Evolutionary conservation across 208 protist genomes (phyloP), one percentile per base, ranked within the genome.

Genomic region (Zelonia costaricensis): DNA sequence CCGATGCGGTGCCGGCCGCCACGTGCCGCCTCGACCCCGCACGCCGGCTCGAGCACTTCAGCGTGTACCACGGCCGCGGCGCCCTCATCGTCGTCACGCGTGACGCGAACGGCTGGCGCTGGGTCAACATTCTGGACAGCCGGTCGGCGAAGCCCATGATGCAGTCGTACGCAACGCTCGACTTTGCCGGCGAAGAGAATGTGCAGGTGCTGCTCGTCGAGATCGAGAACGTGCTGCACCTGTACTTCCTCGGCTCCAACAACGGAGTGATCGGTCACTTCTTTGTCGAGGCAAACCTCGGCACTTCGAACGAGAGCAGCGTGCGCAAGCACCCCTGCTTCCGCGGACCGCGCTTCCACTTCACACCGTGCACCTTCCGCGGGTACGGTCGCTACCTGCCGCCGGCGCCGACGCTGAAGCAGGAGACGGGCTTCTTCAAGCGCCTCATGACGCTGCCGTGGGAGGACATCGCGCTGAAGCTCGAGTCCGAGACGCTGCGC

Each of bases 401-500:
- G 4, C 77, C 82, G 3, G 74, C 64, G 16, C 81, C 77, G 28
- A 87, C 84, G 38, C 63, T 86, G 58, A 94, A 94, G 74, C 76
- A 89, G 53, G 82, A 94, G 57, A 86, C 78, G 7, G 75, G 77
- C 46, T 89, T 94, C 69, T 85, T 94, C 68, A 91, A 92, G 51
- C 82, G 88, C 31, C 73, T 92, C 49, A 88, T 91, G 84, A 84
- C 78, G 36, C 63, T 82, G 16, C 84, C 88, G 44, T 94, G 84
- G 82, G 84, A 92, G 66, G 88, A 94, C 31, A 73, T 90, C 38
- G 82, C 78, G 1, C 52, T 82, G 22, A 89, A 90, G 73, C 38
- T 94, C 2, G 88, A 91, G 55, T 78, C 64, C 9, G 68, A 88
- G 51, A 86, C 82, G 52, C 69, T 92, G 39, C 68, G 74, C 27